Conservation (phyloP, 495 filamentous ascomycete genomes). For the Alectoria sarmentosa region DNA sequence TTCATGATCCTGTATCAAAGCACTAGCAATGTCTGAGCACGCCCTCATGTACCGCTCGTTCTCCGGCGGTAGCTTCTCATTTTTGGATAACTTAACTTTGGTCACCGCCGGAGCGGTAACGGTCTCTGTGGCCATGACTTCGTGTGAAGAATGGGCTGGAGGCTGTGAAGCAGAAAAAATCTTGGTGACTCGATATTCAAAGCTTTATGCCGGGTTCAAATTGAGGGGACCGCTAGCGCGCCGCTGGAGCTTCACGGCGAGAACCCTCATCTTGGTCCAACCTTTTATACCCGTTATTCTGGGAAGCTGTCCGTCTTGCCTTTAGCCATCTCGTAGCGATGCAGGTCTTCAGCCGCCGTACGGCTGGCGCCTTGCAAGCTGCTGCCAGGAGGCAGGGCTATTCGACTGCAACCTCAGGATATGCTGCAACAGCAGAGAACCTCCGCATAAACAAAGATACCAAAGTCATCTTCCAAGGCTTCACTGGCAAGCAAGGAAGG, state of each 20-base stretch:
- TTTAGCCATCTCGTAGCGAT: conserved; percentile 35
- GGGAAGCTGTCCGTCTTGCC: not conserved
- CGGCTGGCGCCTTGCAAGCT: conserved; percentile 43
- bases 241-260: conserved; percentile 18
- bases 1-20: conserved; percentile 90
- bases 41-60: conserved; percentile 89
- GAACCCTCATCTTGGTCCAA: conserved; percentile 14
- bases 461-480: conserved; percentile 93
- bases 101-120: conserved; percentile 49
- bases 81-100: conserved; percentile 53
- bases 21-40: conserved; percentile 90
- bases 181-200: not conserved
- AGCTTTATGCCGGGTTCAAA: not conserved
- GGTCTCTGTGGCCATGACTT: conserved; percentile 54
- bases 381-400: conserved; percentile 56
- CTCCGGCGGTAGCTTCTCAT: conserved; percentile 73
- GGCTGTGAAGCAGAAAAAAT: not conserved
- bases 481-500: conserved; percentile 98
- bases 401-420: conserved; percentile 59
- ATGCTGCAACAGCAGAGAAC: conserved; percentile 79
- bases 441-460: conserved; percentile 88
- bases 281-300: conserved; percentile 11
- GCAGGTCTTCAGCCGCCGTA: conserved; percentile 49
- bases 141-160: not conserved
- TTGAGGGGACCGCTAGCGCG: conserved; percentile 2